A percentile compares a stretch with the other conserved stretches of the same genome.
These are phyloP conservation scores for Eragrostis tef DNA, from an alignment of 202 grass and related monocot species.

Conservation along the genomic window DNA sequence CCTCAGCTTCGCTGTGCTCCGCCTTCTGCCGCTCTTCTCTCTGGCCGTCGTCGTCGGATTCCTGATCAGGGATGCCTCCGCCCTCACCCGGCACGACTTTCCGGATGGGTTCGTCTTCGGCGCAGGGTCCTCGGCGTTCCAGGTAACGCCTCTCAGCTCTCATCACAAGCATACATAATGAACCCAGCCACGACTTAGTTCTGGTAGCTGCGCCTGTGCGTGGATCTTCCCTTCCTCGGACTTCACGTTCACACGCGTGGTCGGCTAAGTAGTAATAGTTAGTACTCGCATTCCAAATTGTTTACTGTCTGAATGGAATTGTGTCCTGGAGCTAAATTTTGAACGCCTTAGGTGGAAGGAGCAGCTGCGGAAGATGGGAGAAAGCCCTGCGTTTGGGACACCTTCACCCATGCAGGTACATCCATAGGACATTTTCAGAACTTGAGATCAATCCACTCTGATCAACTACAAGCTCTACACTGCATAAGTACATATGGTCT, in stretches of 20 bases:
- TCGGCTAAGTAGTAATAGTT: not conserved
- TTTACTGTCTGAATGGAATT: not conserved
- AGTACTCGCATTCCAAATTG: not conserved
- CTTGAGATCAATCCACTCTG: not conserved
- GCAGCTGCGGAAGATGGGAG: conserved; percentile 69
- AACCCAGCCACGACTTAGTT: not conserved
- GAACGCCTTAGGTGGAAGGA: conserved; percentile 57
- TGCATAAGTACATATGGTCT: not conserved
- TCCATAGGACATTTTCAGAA: not conserved
- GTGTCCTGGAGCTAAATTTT: not conserved
- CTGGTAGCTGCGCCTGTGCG: too few relatives aligned
- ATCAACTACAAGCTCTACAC: not conserved
- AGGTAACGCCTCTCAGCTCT: conserved; percentile 38
- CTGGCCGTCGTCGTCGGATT: not conserved
- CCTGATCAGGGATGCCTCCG: not conserved
- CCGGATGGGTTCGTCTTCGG: conserved; percentile 67
- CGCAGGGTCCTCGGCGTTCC: conserved; percentile 65
- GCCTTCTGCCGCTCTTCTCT: not conserved
- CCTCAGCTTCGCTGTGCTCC: not conserved
- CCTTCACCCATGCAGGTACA: conserved; percentile 58
- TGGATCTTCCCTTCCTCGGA: too few relatives aligned
- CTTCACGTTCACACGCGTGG: too few relatives aligned
- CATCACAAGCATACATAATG: not conserved
- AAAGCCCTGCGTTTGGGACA: conserved; percentile 62
- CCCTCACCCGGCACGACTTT: conserved; percentile 58